Evolutionary conservation across 768 basidiomycete species (phyloP).

Genomic region (Suillus sp.): DNA sequence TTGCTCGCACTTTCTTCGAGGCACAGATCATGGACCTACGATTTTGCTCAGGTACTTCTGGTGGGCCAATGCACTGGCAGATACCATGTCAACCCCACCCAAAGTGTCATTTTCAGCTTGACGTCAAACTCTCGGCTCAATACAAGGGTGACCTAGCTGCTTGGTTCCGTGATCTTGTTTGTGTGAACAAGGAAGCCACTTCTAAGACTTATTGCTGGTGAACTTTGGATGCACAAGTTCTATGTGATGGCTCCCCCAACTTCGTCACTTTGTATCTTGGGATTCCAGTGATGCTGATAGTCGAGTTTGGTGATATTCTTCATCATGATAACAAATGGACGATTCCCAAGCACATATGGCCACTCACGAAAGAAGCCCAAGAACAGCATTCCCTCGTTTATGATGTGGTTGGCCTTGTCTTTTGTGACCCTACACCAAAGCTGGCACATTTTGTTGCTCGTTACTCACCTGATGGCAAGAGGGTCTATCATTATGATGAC

Average conservation of each 20-base stretch:
- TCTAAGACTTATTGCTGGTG: not conserved
- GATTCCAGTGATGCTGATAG: not conserved
- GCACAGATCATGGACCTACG: not conserved
- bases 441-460: too few species aligned
- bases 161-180: not conserved
- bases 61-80: not conserved
- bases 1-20: not conserved
- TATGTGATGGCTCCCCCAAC: not conserved
- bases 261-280: not conserved
- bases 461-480: too few species aligned
- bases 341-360: not conserved
- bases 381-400: not conserved
- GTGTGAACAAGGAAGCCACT: not conserved
- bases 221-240: not conserved
- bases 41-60: not conserved
- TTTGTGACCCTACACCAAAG: too few species aligned
- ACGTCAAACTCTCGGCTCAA: not conserved
- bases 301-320: conserved; percentile 16
- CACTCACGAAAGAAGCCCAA: not conserved
- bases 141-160: not conserved
- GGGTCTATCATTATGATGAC: too few species aligned
- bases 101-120: not conserved
- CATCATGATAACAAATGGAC: not conserved
- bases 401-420: too few species aligned
- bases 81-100: not conserved